Evolutionary conservation across 768 basidiomycete genomes (phyloP).

Genomic region (Leucogyrophana mollusca): DNA sequence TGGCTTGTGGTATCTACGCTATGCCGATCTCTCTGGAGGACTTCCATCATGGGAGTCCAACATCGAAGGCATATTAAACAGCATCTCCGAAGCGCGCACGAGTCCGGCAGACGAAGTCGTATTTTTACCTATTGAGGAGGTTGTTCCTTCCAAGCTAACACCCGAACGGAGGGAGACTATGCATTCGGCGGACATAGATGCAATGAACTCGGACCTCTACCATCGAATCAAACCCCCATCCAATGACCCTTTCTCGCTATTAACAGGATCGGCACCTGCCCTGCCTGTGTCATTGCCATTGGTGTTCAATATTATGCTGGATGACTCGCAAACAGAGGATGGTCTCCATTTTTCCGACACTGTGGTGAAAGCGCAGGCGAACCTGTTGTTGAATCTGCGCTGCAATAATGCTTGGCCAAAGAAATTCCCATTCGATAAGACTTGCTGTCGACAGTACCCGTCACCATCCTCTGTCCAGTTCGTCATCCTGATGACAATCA

Average conservation of each 20-base stretch:
- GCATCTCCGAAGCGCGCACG: conserved; percentile 35
- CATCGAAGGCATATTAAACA: conserved; percentile 62
- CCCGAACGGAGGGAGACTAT: conserved; percentile 65
- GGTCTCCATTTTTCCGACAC: conserved; percentile 77
- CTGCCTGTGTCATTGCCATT: conserved; percentile 59
- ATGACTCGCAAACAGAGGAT: conserved; percentile 73
- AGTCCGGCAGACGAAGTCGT: conserved; percentile 71
- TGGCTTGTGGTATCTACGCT: conserved; percentile 87
- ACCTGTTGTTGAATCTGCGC: conserved; percentile 72
- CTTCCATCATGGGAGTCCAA: conserved; percentile 75
- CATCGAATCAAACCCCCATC: conserved; percentile 55
- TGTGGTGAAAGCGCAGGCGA: conserved; percentile 67
- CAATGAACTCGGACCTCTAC: conserved; percentile 85
- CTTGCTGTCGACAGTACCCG: conserved; percentile 81
- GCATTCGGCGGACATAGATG: conserved; percentile 76
- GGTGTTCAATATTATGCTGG: conserved; percentile 81
- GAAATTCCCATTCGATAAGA: conserved; percentile 66
- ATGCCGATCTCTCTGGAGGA: conserved; percentile 69
- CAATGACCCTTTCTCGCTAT: conserved; percentile 27
- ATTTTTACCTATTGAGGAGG: conserved; percentile 74
- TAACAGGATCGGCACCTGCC: conserved; percentile 18
- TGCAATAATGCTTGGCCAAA: conserved; percentile 76
- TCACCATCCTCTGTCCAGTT: conserved; percentile 56
- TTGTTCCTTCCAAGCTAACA: conserved; percentile 65
- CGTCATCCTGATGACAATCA: conserved; percentile 44